phyloP scores from a whole-genome alignment of 176 grass and related monocot genomes.

The Ampelocalamus luodianensis region DNA sequence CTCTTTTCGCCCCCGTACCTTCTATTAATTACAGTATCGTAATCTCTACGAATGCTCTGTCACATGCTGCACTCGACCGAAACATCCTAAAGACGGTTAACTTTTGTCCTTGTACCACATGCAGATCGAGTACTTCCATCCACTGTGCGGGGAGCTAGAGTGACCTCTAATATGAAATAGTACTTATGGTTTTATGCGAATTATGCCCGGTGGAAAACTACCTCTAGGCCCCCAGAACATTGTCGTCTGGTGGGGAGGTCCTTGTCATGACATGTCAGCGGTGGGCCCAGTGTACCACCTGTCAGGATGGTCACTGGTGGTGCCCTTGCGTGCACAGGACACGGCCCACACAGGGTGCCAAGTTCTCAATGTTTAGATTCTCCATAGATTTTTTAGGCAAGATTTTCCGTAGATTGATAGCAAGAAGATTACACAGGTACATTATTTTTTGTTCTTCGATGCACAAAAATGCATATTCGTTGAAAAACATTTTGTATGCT shows the following conservation, averaged over 20 bases:
- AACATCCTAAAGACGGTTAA: too few relatives aligned
- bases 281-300: not conserved
- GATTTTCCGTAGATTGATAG: too few relatives aligned
- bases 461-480: not conserved
- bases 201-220: not conserved
- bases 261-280: not conserved
- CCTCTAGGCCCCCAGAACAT: not conserved
- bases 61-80: too few relatives aligned
- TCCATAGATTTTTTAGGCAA: too few relatives aligned
- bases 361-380: too few relatives aligned
- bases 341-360: not conserved
- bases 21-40: not conserved
- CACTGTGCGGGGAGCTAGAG: not conserved
- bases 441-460: not conserved
- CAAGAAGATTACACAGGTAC: too few relatives aligned
- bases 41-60: not conserved
- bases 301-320: not conserved
- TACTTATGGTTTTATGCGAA: not conserved
- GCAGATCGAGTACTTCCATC: not conserved
- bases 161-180: not conserved
- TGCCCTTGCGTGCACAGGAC: not conserved
- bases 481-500: not conserved
- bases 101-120: not conserved
- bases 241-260: not conserved
- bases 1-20: too few relatives aligned